Evolutionary conservation across 176 grass and related monocot species (phyloP).

Genomic region (Carex myosuroides): DNA sequence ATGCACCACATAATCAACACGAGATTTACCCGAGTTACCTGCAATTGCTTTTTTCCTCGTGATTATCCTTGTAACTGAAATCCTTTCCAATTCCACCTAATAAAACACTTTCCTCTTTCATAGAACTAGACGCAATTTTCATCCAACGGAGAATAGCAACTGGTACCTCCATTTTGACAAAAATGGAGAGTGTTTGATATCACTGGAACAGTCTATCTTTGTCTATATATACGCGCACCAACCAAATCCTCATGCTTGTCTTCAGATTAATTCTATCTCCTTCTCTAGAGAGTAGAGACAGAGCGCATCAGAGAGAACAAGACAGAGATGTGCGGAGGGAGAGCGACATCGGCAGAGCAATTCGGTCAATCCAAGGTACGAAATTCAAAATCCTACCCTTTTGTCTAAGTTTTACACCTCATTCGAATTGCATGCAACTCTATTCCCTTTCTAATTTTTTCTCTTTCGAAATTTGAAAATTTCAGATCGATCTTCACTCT

Average conservation of each 20-base stretch:
- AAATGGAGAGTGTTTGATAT: neutral
- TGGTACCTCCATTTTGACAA: neutral
- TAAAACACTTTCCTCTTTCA: neutral
- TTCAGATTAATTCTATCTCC: neutral
- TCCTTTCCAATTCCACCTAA: neutral
- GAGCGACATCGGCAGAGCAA: neutral
- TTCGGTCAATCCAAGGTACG: neutral
- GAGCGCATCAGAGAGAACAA: neutral
- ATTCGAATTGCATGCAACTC: conserved; percentile 4
- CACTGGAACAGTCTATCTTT: neutral
- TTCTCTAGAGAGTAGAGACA: neutral
- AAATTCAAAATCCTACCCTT: conserved; percentile 2
- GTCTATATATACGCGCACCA: neutral
- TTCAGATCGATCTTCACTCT: conserved; percentile 6
- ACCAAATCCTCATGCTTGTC: neutral
- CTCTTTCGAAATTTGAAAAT: conserved; percentile 12
- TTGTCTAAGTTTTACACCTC: neutral
- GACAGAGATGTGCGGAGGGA: neutral
- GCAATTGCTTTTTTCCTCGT: neutral
- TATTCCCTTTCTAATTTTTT: neutral
- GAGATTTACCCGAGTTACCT: conserved; percentile 6
- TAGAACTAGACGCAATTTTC: neutral
- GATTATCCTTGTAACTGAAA: neutral
- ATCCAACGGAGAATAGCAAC: neutral
- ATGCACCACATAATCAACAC: neutral